phyloP scores from a whole-genome alignment of 2,329 filamentous ascomycete species.

The Zasmidium citrigriseum region DNA sequence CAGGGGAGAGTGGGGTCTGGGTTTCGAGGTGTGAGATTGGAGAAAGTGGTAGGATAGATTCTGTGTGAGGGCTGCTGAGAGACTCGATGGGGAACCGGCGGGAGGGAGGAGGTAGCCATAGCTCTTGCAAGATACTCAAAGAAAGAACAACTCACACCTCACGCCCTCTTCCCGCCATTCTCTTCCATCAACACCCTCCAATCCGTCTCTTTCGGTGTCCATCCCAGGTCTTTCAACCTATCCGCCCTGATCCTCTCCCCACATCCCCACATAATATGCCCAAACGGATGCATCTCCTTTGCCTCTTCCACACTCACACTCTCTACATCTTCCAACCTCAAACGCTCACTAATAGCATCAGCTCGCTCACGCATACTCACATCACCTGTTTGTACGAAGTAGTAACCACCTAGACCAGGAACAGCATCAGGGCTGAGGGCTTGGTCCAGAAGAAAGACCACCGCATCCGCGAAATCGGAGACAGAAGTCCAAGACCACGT shows the following conservation, averaged over 20 bases:
- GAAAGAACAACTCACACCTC: too few relatives aligned
- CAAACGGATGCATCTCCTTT: background rate
- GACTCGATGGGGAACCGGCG: too few relatives aligned
- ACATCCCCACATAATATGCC: background rate
- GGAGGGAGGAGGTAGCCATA: too few relatives aligned
- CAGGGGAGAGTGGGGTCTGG: too few relatives aligned
- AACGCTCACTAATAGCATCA: background rate
- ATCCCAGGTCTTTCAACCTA: background rate
- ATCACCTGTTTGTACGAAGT: background rate
- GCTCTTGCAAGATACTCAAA: too few relatives aligned
- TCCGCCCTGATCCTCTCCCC: background rate
- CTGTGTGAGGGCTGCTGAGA: too few relatives aligned
- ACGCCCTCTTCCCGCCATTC: background rate
- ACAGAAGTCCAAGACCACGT: background rate
- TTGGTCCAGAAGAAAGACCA: background rate
- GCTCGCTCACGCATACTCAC: background rate
- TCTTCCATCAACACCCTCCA: background rate
- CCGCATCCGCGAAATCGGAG: background rate
- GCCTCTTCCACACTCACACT: background rate
- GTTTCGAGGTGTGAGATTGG: too few relatives aligned
- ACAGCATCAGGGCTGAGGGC: background rate
- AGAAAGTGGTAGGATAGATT: too few relatives aligned
- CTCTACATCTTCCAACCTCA: background rate
- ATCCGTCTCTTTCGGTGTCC: background rate
- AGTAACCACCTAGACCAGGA: background rate